Conservation (phyloP, 108 stramenopile species). For the Heterococcus sp. region DNA sequence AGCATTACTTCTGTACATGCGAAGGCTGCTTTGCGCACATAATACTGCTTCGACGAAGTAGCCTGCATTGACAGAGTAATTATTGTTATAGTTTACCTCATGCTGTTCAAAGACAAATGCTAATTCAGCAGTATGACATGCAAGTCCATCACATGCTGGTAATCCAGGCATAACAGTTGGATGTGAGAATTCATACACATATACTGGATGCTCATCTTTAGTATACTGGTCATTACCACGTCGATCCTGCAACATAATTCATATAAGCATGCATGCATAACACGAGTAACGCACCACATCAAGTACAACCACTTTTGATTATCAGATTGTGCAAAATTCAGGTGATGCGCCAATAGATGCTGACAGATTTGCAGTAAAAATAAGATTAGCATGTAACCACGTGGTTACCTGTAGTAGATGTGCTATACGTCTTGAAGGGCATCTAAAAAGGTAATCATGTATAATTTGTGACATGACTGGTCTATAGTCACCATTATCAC, state of each 20-base stretch:
- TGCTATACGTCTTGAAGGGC: constrained; percentile 69
- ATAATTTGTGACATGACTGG: constrained; percentile 75
- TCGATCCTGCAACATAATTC: constrained; percentile 3
- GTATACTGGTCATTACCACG: neutral
- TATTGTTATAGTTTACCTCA: constrained; percentile 47
- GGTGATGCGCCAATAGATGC: neutral
- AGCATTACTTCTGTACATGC: neutral
- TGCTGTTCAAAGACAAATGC: constrained; percentile 76
- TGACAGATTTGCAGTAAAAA: neutral
- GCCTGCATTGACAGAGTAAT: neutral
- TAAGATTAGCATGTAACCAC: neutral
- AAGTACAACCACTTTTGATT: neutral
- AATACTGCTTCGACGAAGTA: neutral
- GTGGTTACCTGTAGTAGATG: constrained; percentile 57
- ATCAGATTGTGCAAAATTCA: neutral
- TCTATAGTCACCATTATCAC: constrained; percentile 73
- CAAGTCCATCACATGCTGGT: constrained; percentile 71
- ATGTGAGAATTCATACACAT: constrained; percentile 73
- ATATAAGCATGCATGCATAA: neutral
- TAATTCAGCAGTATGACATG: constrained; percentile 78
- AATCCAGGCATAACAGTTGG: constrained; percentile 74
- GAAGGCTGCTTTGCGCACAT: neutral
- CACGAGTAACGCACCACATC: constrained; percentile 4
- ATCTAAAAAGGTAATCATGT: constrained; percentile 78
- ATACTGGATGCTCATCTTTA: constrained; percentile 48